Evolutionary conservation across 495 filamentous ascomycete genomes (phyloP), one percentile per base, ranked within the genome.

Genomic region (Cudoniella acicularis): DNA sequence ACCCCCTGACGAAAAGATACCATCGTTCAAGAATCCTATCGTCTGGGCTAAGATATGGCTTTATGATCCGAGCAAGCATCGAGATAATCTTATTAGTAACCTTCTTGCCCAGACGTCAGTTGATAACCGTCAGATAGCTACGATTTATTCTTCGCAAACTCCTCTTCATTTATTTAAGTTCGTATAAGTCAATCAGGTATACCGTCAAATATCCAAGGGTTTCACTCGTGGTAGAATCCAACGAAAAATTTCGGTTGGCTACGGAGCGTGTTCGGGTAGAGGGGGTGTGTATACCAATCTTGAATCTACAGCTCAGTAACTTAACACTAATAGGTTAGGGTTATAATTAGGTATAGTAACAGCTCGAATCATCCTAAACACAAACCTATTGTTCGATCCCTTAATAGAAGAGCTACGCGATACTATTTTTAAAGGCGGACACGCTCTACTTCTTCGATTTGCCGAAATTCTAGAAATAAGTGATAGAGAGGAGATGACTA

Each of bases 201-300:
- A 48, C 6, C 45, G 45, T 48, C 45, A 48, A 48, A 48, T 48
- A 48, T 48, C 45, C 21, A 48, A 48, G 45, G 17, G 45, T 48
- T 48, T 48, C 45, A n/a, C n/a, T n/a, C n/a, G n/a, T n/a, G n/a
- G n/a, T n/a, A 48, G 45, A 48, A 48, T 48, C 45, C 45, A 48
- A 48, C 45, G 45, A 48, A 48, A 48, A 48, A 48, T 48, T 48
- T 48, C 45, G 45, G 45, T 4, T 48, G 45, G 45, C 45, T 48
- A n/a, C 45, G 45, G 45, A n/a, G 45, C 45, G 45, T 48, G 45
- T 48, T 48, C 17, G 21, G 45, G 45, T 48, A 48, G 45, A 48
- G 45, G 45, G n/a, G 45, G 45, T 48, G 45, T 48, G 45, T 48
- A 48, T 48, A 48, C 45, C 45, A 48, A 48, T 48, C 45, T 48